Conservation (phyloP, 768 basidiomycete species). For the Pisolithus sp. region DNA sequence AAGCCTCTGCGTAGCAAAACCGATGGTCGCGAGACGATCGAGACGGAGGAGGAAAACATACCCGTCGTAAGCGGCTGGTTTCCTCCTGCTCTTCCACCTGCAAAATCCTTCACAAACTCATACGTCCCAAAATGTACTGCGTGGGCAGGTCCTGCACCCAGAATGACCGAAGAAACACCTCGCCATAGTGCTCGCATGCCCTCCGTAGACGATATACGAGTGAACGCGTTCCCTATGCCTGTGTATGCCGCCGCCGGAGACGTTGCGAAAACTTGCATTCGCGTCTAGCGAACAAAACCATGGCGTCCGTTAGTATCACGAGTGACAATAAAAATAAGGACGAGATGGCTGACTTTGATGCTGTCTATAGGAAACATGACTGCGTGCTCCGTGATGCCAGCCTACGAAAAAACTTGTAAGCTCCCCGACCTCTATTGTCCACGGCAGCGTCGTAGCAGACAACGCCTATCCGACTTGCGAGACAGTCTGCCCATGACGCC, state of each 20-base stretch:
- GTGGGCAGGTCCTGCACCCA: slow-evolving; percentile 97
- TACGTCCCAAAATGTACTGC: slow-evolving; percentile 96
- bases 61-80: slow-evolving; percentile 88
- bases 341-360: slow-evolving; percentile 70
- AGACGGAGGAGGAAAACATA: slow-evolving; percentile 35
- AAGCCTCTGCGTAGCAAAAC: slow-evolving; percentile 3
- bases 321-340: neutral
- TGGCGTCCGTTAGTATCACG: neutral
- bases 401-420: slow-evolving; percentile 45
- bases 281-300: slow-evolving; percentile 54
- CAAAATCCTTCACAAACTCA: slow-evolving; percentile 89
- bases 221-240: slow-evolving; percentile 84
- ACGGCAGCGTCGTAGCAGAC: neutral
- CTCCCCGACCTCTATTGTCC: neutral
- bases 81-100: slow-evolving; percentile 71
- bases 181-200: slow-evolving; percentile 90
- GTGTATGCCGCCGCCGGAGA: slow-evolving; percentile 83
- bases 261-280: slow-evolving; percentile 96
- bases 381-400: slow-evolving; percentile 97
- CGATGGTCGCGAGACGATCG: neutral
- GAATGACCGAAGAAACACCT: slow-evolving; percentile 90
- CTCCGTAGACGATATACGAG: slow-evolving; percentile 90
- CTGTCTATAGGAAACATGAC: slow-evolving; percentile 99
- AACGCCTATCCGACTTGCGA: neutral
- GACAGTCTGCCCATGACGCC: neutral